Evolutionary conservation across 371 early-diverging fungal species (phyloP).

Genomic region (Entomophthora muscae): DNA sequence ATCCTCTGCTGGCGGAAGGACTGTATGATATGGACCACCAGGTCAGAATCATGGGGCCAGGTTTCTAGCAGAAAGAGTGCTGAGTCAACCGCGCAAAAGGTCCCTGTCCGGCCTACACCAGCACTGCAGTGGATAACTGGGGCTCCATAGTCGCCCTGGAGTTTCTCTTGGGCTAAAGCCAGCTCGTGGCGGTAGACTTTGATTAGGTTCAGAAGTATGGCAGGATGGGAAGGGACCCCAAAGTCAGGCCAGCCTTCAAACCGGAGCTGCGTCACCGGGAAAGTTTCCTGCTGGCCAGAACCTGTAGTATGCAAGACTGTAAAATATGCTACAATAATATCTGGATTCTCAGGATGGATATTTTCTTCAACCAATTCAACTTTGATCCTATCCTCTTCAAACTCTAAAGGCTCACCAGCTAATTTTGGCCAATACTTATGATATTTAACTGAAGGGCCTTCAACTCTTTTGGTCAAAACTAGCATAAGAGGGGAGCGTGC

Average conservation of each 20-base stretch:
- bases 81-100: slow-evolving; percentile 65
- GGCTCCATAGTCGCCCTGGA: background rate
- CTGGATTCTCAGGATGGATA: background rate
- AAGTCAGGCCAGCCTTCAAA: slow-evolving; percentile 85
- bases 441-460: slow-evolving; percentile 45
- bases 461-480: slow-evolving; percentile 62
- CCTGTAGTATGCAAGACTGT: background rate
- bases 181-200: slow-evolving; percentile 16
- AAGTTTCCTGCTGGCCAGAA: background rate
- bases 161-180: slow-evolving; percentile 10
- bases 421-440: slow-evolving; percentile 51
- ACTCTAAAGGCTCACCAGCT: background rate
- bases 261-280: slow-evolving; percentile 44
- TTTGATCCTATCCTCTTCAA: background rate
- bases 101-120: slow-evolving; percentile 95
- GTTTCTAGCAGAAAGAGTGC: slow-evolving; percentile 15
- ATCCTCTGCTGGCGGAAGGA: slow-evolving; percentile 4
- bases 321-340: background rate
- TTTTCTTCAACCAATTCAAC: slow-evolving; percentile 3
- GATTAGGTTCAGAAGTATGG: slow-evolving; percentile 22
- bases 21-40: slow-evolving; percentile 3
- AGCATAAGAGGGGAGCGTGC: slow-evolving; percentile 54
- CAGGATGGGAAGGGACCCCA: slow-evolving; percentile 36
- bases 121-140: slow-evolving; percentile 73
- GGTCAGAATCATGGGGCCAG: background rate